phyloP scores from a whole-genome alignment of 202 grass and related monocot genomes.

The Eragrostis tef region DNA sequence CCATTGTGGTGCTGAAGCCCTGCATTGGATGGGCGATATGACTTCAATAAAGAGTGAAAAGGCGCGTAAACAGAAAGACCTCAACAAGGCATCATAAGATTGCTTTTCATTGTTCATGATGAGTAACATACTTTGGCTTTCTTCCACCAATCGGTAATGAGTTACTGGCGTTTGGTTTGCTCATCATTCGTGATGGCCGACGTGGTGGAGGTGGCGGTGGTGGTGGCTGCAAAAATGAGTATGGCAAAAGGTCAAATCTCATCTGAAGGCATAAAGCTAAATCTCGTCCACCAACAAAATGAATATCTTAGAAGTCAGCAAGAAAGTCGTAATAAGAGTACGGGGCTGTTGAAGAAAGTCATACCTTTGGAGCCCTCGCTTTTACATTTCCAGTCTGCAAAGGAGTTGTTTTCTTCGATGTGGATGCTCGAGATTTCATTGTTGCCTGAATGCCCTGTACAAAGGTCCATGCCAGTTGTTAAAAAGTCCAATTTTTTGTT shows the following conservation, averaged over 20 bases:
- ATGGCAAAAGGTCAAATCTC: conserved; percentile 39
- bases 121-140: conserved; percentile 70
- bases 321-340: not conserved
- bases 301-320: not conserved
- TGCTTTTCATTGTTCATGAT: conserved; percentile 35
- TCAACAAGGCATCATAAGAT: conserved; percentile 21
- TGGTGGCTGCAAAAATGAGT: conserved; percentile 50
- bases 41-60: not conserved
- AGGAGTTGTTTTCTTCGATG: conserved; percentile 47
- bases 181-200: conserved; percentile 35
- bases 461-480: conserved; percentile 34
- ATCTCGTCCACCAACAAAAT: not conserved
- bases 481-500: conserved; percentile 18
- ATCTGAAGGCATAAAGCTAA: not conserved
- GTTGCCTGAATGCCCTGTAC: conserved; percentile 50
- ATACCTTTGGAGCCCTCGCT: conserved; percentile 59
- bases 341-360: conserved; percentile 15
- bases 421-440: conserved; percentile 46
- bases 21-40: conserved; percentile 38
- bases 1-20: conserved; percentile 52
- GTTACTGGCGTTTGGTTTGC: conserved; percentile 49
- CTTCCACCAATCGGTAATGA: conserved; percentile 50
- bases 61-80: not conserved
- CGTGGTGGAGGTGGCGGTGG: conserved; percentile 48
- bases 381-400: conserved; percentile 39